Base-by-base conservation (phyloP, 257 asterid genomes). In the Parsonsia alboflavescens region DNA sequence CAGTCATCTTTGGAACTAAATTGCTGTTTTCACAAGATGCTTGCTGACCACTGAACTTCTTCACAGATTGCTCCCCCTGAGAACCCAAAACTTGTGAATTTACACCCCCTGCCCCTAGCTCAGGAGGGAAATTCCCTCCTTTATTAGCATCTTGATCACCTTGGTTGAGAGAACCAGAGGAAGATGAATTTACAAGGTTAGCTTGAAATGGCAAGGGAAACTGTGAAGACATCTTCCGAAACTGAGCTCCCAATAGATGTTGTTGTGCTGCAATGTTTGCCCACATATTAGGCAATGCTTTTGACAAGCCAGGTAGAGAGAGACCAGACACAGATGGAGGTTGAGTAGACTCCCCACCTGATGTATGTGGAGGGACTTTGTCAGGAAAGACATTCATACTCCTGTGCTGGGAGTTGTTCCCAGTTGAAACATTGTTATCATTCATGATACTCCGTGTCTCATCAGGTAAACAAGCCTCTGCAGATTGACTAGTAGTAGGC, bases 181-280 rank as follows among this genome's bases (percentile, higher is more conserved):
- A 61, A 78, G 90, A 82, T 73, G 90, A 84, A 78, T 88, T 92
- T 81, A 81, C 80, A 70, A 85, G 76, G 76, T 81, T 86, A 62
- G 86, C 79, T 78, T 74, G 91, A 79, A 83, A 65, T 44, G 84
- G 62, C 68, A 77, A 83, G 15, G 85, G 68, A 72, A 63, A 68
- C 71, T 79, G 85, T 63, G 89, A 81, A 45, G 89, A 42, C 57
- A 46, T 78, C 72, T 80, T 81, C 61, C 49, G 85, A 75, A 52
- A 76, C 75, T 88, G 88, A 71, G 79, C 41, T 62, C 82, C 80
- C 70, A 74, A 64, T 70, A 56, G 67, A 68, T 83, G 87, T 70
- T 79, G 87, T 62, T 74, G 87, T 69, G 83, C 82, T 69, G 86
- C 84, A 82, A 77, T 81, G 82, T 78, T 84, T 73, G 84, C 74